A percentile compares a stretch with the other conserved stretches of the same genome.
These are phyloP conservation scores for Clarkia xantiana DNA, from an alignment of 345 rosid genomes.

Conservation along the genomic window DNA sequence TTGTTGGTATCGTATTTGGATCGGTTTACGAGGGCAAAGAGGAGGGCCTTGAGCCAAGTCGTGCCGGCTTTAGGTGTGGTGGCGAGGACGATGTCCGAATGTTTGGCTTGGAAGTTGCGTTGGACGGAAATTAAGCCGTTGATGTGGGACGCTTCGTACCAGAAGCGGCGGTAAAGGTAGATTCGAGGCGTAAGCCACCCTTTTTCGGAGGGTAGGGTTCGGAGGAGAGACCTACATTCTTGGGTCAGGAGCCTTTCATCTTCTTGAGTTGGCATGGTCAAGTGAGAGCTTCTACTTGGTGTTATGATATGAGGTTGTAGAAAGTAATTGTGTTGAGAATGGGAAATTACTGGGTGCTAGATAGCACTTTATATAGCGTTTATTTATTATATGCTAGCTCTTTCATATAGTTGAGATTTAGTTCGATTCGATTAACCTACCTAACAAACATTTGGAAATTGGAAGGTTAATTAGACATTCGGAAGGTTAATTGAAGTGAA, in stretches of 20 bases:
- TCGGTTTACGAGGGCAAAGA: conserved; percentile 6
- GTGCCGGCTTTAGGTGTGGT: conserved; percentile 9
- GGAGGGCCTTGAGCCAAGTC: conserved; percentile 8
- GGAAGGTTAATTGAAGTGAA: too few species aligned
- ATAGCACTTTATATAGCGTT: too few species aligned
- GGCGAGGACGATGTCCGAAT: conserved; percentile 6
- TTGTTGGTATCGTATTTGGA: neutral
- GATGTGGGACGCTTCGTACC: neutral
- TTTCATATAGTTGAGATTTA: too few species aligned
- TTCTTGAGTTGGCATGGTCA: conserved; percentile 3
- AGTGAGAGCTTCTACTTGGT: neutral
- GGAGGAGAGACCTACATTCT: conserved; percentile 7
- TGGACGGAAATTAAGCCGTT: neutral
- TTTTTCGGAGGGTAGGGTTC: conserved; percentile 1
- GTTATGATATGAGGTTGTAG: too few species aligned
- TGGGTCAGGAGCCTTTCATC: neutral
- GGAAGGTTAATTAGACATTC: too few species aligned
- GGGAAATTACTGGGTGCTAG: too few species aligned
- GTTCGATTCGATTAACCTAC: too few species aligned
- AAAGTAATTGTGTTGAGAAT: too few species aligned
- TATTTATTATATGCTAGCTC: too few species aligned
- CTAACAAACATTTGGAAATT: too few species aligned
- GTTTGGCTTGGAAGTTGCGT: neutral
- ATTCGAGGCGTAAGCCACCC: neutral
- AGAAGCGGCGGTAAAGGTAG: conserved; percentile 6